phyloP scores from a whole-genome alignment of 2,329 filamentous ascomycete species.

The Fusarium lateritium region DNA sequence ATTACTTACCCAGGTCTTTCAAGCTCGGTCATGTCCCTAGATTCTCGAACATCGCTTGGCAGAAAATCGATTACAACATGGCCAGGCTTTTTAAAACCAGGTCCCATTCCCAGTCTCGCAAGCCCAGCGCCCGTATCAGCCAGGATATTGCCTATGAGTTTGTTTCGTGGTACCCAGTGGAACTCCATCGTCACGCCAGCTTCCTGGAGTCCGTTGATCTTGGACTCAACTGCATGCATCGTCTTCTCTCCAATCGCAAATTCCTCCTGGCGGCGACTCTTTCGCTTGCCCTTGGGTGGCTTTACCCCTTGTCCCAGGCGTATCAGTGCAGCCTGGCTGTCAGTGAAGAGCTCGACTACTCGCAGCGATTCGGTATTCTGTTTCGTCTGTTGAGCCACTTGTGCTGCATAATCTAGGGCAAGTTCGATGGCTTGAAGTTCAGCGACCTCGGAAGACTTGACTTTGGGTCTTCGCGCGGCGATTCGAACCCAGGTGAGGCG shows the following conservation, averaged over 20 bases:
- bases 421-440: conserved; percentile 31
- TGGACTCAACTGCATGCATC: background rate
- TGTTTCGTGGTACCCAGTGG: conserved; percentile 38
- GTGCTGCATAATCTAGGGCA: conserved; percentile 29
- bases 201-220: background rate
- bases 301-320: background rate
- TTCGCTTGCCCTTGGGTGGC: background rate
- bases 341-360: conserved; percentile 32
- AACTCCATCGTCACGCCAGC: conserved; percentile 23
- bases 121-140: conserved; percentile 23
- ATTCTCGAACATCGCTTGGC: background rate
- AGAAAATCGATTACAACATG: conserved; percentile 17
- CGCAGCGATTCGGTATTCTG: background rate
- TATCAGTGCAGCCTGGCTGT: conserved; percentile 1
- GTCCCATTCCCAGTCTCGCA: background rate
- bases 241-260: background rate
- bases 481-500: conserved; percentile 28
- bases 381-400: background rate
- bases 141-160: conserved; percentile 18
- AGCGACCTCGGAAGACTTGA: background rate
- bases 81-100: background rate
- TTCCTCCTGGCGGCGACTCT: background rate
- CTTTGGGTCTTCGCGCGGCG: background rate
- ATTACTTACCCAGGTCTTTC: conserved; percentile 4
- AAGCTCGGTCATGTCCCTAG: no score